A percentile compares a stretch with the other conserved stretches of the same genome.
Conservation (phyloP, 2,329 filamentous ascomycete species). For the Fusarium annulatum region DNA sequence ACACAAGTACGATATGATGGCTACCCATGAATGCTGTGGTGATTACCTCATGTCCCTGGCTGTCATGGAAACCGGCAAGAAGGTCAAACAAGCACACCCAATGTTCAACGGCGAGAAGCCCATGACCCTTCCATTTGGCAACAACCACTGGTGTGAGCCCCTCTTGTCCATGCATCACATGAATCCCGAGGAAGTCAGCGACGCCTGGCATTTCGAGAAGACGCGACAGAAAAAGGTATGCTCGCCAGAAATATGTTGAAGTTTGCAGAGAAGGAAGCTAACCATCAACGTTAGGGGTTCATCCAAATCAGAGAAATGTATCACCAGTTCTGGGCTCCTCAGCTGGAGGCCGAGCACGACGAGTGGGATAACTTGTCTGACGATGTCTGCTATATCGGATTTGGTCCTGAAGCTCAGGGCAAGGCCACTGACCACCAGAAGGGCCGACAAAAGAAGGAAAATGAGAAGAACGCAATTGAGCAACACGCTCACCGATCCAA, state of each 20-base stretch:
- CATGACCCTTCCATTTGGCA: conserved; percentile 60
- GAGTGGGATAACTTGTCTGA: conserved; percentile 66
- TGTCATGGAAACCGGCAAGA: conserved; percentile 57
- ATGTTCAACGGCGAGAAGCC: conserved; percentile 69
- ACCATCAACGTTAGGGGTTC: conserved; percentile 48
- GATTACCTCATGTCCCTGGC: conserved; percentile 63
- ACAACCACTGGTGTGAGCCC: conserved; percentile 66
- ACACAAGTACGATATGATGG: conserved; percentile 59
- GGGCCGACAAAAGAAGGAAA: conserved; percentile 52
- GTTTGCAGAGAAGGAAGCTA: conserved; percentile 5
- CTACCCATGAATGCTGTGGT: conserved; percentile 61
- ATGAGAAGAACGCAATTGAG: conserved; percentile 56
- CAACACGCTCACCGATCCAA: conserved; percentile 58
- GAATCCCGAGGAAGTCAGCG: conserved; percentile 62
- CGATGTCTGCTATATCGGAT: conserved; percentile 58
- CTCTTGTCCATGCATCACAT: conserved; percentile 69
- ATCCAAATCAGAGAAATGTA: conserved; percentile 63
- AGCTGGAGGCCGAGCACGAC: conserved; percentile 54
- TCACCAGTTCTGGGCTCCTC: conserved; percentile 58
- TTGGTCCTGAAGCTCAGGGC: conserved; percentile 51
- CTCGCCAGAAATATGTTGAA: background rate
- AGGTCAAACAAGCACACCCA: conserved; percentile 59
- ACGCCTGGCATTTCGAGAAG: conserved; percentile 65
- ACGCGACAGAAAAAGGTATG: conserved; percentile 57
- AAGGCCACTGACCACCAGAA: conserved; percentile 47